These are phyloP conservation scores for Sphagnum magellanicum DNA, from an alignment of 228 moss, liverwort and hornwort genomes.

Conservation along the genomic window DNA sequence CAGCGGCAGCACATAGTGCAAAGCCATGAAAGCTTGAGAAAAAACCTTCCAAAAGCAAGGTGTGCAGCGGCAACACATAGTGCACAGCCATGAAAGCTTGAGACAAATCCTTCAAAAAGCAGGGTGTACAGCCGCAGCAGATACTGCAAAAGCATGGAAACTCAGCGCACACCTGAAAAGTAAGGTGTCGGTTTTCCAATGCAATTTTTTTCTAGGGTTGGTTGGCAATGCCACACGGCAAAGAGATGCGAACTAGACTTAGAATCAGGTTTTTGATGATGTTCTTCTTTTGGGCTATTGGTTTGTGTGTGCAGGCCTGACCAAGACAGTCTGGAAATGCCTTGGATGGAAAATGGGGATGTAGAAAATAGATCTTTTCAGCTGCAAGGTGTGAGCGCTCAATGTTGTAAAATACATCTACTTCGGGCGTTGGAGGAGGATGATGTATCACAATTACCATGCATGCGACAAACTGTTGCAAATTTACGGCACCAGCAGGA, in stretches of 20 bases:
- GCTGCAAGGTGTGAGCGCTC: conserved; percentile 49
- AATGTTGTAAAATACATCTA: conserved; percentile 27
- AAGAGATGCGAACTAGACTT: no score
- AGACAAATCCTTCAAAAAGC: no score
- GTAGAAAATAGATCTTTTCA: conserved; percentile 5
- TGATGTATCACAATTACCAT: conserved; percentile 57
- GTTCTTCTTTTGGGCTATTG: no score
- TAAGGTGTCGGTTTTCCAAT: not conserved
- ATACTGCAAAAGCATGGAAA: not conserved
- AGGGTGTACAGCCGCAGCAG: conserved; percentile 7
- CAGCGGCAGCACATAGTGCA: conserved; percentile 12
- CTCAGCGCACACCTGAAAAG: not conserved
- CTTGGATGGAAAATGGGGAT: conserved; percentile 37
- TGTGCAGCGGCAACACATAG: no score
- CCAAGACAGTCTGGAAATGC: conserved; percentile 24
- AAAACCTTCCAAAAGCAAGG: no score
- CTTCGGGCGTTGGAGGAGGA: conserved; percentile 47
- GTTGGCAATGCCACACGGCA: no score
- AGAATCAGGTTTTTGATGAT: no score
- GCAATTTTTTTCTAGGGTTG: no score
- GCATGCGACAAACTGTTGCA: conserved; percentile 9
- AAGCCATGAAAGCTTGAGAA: no score
- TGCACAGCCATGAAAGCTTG: no score
- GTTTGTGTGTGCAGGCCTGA: conserved; percentile 31
- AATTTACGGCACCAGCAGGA: no score